Conservation (phyloP, 129 eudicot species). For the Erigeron canadensis region DNA sequence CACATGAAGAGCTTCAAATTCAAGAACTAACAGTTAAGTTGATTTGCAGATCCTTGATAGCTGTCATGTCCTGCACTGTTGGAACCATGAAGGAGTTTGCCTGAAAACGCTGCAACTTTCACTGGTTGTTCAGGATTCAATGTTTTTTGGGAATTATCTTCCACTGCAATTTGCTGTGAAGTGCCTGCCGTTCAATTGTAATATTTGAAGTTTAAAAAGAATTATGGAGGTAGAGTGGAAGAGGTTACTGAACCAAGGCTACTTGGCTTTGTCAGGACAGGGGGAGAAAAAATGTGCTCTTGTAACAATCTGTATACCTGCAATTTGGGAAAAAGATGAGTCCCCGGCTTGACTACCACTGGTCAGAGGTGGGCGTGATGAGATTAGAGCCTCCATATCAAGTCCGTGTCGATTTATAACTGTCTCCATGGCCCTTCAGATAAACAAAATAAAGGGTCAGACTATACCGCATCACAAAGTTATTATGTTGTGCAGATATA, state of each 20-base stretch:
- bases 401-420: conserved; percentile 85
- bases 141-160: conserved; percentile 46
- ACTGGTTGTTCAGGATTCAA: conserved; percentile 46
- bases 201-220: conserved; percentile 21
- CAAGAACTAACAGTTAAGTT: conserved; percentile 42
- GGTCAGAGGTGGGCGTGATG: conserved; percentile 65
- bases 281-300: background rate
- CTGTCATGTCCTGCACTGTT: conserved; percentile 55
- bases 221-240: background rate
- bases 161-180: conserved; percentile 58
- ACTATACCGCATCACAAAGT: conserved; percentile 6
- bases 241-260: background rate
- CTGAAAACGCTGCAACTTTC: conserved; percentile 50
- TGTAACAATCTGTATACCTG: conserved; percentile 42
- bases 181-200: conserved; percentile 52
- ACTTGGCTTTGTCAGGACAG: too few relatives aligned
- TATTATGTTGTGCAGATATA: conserved; percentile 13
- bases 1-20: background rate
- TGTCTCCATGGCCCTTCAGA: conserved; percentile 97
- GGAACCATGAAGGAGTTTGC: conserved; percentile 55
- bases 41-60: conserved; percentile 67
- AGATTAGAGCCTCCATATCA: conserved; percentile 79
- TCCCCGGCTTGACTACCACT: conserved; percentile 72
- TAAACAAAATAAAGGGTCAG: conserved; percentile 7
- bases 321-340: conserved; percentile 60